Evolutionary conservation across 495 filamentous ascomycete genomes (phyloP).

Genomic region (Neurospora sp.): DNA sequence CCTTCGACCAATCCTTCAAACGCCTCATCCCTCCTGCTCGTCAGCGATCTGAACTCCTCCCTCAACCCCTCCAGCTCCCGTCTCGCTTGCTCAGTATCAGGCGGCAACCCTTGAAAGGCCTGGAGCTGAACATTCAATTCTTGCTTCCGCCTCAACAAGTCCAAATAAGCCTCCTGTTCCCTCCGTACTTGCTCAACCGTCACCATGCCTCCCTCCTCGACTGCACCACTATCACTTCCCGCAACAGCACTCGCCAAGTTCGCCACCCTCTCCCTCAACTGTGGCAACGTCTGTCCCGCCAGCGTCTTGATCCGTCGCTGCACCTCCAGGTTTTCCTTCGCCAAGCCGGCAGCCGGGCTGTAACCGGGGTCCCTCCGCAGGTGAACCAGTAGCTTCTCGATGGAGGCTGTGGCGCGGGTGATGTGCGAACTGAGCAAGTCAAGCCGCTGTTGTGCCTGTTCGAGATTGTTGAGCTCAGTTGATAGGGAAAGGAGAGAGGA

Average conservation of each 20-base stretch:
- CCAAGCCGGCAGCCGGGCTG: constrained; percentile 38
- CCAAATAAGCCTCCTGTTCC: constrained; percentile 44
- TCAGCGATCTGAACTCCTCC: constrained; percentile 47
- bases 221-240: constrained; percentile 38
- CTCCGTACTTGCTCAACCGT: constrained; percentile 37
- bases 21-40: constrained; percentile 50
- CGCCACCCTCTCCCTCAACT: constrained; percentile 35
- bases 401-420: constrained; percentile 5
- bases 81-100: constrained; percentile 55
- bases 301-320: constrained; percentile 51
- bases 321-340: constrained; percentile 51
- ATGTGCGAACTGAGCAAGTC: constrained; percentile 32
- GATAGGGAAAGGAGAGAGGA: constrained; percentile 28
- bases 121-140: constrained; percentile 48
- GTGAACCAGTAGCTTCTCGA: neutral
- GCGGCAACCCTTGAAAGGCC: constrained; percentile 58
- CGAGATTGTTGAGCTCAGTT: constrained; percentile 24
- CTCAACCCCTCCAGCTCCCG: constrained; percentile 54
- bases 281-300: constrained; percentile 41
- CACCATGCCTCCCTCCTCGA: constrained; percentile 28
- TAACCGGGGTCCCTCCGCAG: constrained; percentile 24
- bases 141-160: constrained; percentile 38
- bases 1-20: constrained; percentile 53
- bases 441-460: constrained; percentile 32
- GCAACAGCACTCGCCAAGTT: constrained; percentile 29